These are phyloP conservation scores for Glycine latifolia DNA, from an alignment of 306 rosid species.

Conservation along the genomic window DNA sequence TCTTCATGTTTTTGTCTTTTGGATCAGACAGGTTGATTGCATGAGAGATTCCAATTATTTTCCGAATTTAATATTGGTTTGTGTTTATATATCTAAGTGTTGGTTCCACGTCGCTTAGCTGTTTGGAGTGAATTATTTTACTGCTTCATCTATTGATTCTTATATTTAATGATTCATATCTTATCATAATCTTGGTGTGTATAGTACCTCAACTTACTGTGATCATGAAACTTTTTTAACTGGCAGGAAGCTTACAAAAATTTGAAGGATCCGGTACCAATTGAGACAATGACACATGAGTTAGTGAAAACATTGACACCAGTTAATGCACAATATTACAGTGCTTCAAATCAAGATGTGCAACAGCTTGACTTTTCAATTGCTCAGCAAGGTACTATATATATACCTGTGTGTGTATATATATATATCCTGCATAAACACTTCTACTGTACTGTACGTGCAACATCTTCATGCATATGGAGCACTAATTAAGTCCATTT, in stretches of 20 bases:
- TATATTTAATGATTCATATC: background rate
- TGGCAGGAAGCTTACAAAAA: constrained; percentile 40
- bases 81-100: background rate
- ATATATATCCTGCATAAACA: background rate
- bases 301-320: constrained; percentile 20
- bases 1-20: background rate
- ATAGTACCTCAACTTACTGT: too few relatives aligned
- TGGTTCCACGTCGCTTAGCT: background rate
- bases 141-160: background rate
- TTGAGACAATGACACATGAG: background rate
- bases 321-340: background rate
- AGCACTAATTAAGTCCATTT: too few relatives aligned
- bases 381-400: background rate
- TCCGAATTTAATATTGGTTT: background rate
- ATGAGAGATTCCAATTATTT: background rate
- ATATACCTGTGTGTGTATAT: background rate
- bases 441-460: too few relatives aligned
- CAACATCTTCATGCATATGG: too few relatives aligned
- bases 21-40: background rate
- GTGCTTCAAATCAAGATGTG: background rate
- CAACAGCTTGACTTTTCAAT: background rate
- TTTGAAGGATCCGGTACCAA: constrained; percentile 2
- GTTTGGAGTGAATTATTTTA: background rate
- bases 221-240: too few relatives aligned
- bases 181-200: background rate